Conservation (phyloP, 306 rosid genomes). For the Fragaria ananassa region DNA sequence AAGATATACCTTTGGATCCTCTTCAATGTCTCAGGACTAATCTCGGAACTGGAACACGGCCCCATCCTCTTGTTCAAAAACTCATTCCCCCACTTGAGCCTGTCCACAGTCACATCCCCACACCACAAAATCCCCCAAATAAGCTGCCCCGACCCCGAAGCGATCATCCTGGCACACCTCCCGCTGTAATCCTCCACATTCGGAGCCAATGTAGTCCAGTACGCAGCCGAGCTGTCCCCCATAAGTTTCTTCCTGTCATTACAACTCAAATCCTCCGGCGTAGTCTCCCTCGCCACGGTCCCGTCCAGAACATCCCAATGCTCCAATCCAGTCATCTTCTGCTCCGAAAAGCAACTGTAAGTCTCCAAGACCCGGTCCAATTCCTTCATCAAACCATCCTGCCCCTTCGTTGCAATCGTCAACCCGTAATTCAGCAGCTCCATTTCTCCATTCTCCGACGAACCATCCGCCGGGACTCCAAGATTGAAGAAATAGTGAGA, state of each 20-base stretch:
- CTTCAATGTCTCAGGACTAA: slow-evolving; percentile 48
- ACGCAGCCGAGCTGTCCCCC: slow-evolving; percentile 64
- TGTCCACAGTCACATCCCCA: slow-evolving; percentile 83
- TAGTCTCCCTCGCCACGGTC: slow-evolving; percentile 36
- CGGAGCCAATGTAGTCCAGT: slow-evolving; percentile 88
- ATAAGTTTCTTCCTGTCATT: slow-evolving; percentile 38
- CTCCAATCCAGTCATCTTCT: slow-evolving; percentile 39
- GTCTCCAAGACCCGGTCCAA: slow-evolving; percentile 55
- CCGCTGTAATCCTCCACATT: slow-evolving; percentile 83
- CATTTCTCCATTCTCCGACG: slow-evolving; percentile 8
- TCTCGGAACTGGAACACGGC: slow-evolving; percentile 35
- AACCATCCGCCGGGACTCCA: slow-evolving; percentile 34
- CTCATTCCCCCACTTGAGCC: slow-evolving; percentile 76
- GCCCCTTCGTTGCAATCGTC: slow-evolving; percentile 61
- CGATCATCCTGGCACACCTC: slow-evolving; percentile 57
- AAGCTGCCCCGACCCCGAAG: slow-evolving; percentile 77
- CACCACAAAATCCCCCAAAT: slow-evolving; percentile 78
- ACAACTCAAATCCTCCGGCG: slow-evolving; percentile 47
- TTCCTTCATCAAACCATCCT: slow-evolving; percentile 41
- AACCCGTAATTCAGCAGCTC: slow-evolving; percentile 68
- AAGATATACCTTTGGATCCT: slow-evolving; percentile 47
- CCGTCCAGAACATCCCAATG: slow-evolving; percentile 59
- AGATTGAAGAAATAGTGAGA: slow-evolving; percentile 76
- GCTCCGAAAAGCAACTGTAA: slow-evolving; percentile 60
- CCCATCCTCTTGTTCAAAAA: slow-evolving; percentile 58